Base-by-base conservation (phyloP, 352 stramenopile genomes). In the Thalassiosira exigua region DNA sequence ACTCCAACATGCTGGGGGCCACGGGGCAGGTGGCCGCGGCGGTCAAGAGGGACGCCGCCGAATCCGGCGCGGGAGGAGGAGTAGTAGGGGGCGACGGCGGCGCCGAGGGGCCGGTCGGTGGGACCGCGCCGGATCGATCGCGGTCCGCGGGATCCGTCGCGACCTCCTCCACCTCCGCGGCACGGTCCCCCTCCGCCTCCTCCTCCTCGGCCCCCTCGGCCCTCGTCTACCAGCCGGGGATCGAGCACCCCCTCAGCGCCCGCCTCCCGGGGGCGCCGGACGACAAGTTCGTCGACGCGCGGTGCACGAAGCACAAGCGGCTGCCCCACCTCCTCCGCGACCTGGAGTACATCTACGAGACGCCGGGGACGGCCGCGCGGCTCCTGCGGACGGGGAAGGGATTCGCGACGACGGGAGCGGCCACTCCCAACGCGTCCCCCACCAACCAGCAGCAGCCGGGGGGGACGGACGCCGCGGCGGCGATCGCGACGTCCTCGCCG, bases 341-440 rank as follows among this genome's bases (percentile, higher is more conserved):
- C 75, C 95, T 98, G 50, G 94, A 96, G 36, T 98, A 98, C 78
- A 95, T 98, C n/a, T 93, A 98, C 69, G 95, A 98, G 51, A 98
- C 97, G 44, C 92, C 95, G 26, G 85, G 85, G 19, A 94, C 89
- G 30, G 80, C 89, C 12, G 65, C 90, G 14, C 78, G 87, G 57
- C 53, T 94, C n/a, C 64, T 94, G 3, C 58, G 61, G 57, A 68
- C 66, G 1, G 56, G 27, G 21, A 48, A 52, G 36, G 36, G 19
- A n/a, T 9, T 9, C 5, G 46, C 46, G 5, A 9, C 17, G 5
- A 9, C 17, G 17, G 46, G 46, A 7, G 46, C 46, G 46, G 68
- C 59, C 41, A 62, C 54, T 17, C 68, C 68, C 32, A 36, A 11
- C 11, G 56, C 44, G 14, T 69, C 54, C 39, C 71, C 62, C 30